These are phyloP conservation scores for Cenchrus purpureus DNA, from an alignment of 176 grass and related monocot species.

Conservation along the genomic window DNA sequence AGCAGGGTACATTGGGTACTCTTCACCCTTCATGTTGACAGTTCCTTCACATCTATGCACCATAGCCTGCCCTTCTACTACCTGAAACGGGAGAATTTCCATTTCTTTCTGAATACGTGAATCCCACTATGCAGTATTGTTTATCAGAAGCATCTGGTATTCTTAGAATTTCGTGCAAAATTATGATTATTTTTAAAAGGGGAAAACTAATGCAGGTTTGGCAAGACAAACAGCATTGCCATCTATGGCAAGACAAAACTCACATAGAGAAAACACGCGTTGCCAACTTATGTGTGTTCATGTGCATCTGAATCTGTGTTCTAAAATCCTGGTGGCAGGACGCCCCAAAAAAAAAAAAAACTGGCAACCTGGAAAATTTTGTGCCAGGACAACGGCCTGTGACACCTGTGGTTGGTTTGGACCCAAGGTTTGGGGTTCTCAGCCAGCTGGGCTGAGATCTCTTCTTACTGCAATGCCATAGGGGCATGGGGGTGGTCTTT, in stretches of 20 bases:
- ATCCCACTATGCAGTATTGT: neutral
- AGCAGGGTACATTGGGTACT: constrained; percentile 73
- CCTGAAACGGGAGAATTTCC: constrained; percentile 33
- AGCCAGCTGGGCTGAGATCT: too few relatives aligned
- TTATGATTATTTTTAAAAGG: neutral
- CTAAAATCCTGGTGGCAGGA: too few relatives aligned
- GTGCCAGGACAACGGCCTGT: too few relatives aligned
- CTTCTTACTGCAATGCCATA: too few relatives aligned
- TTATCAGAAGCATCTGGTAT: neutral
- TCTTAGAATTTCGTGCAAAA: neutral
- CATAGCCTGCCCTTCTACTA: constrained; percentile 78
- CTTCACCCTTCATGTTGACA: constrained; percentile 41
- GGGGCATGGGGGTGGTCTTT: too few relatives aligned
- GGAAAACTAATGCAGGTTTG: neutral
- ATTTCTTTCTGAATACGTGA: constrained; percentile 27
- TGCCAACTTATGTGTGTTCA: neutral
- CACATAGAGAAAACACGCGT: neutral
- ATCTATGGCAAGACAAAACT: neutral
- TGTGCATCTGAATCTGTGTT: neutral
- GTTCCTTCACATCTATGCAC: constrained; percentile 68
- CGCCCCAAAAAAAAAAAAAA: too few relatives aligned
- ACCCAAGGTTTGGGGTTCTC: too few relatives aligned
- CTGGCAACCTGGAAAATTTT: too few relatives aligned
- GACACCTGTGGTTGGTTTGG: too few relatives aligned
- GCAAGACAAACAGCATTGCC: neutral